Evolutionary conservation across 352 stramenopile genomes (phyloP), one percentile per base, ranked within the genome.

Genomic region (Globisporangium uncinulatum): DNA sequence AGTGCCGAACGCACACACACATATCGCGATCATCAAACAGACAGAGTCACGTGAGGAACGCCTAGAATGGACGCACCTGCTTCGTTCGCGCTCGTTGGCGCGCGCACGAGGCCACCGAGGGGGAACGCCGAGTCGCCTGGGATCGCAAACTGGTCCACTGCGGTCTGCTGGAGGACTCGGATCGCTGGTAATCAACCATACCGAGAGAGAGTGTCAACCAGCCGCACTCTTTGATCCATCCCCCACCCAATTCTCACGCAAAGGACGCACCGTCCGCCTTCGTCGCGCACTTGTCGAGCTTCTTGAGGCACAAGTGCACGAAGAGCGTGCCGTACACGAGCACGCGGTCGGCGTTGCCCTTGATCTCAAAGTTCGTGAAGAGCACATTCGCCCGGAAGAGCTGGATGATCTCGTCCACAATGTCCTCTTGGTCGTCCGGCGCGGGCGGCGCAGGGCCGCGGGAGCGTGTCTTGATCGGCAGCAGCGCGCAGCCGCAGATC

Each of bases 311-410:
- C 54, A 96, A 63, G 65, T 96, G 83, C 34, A 95, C 87, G 66
- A 94, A 97, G 21, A 98, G 78, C 57, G 92, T 98, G 49, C 96
- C 83, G 74, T 98, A 98, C 64, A 98, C 92, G 51, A 98, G 76
- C 63, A 95, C 90, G 52, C 91, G 86, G 72, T 98, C 92, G 43
- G 88, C 86, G 54, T 76, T 77, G 44, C 89, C 89, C 57, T 97
- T 90, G 63, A 98, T 89, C 66, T 96, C 87, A 63, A 94, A 98
- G 73, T 97, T 97, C 41, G 88, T 94, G 66, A 97, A 98, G 21
- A 98, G 70, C 42, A 98, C 86, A 72, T 98, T 98, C 6, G 88
- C 89, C 41, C 93, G 85, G 70, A 97, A 98, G 64, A 95, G 88
- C 65, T 88, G 79, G 57, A 98, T 79, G 42, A 93, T 87, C 73